phyloP scores from a whole-genome alignment of 1,284 basidiomycete genomes.

The Ceratobasidium sp. region DNA sequence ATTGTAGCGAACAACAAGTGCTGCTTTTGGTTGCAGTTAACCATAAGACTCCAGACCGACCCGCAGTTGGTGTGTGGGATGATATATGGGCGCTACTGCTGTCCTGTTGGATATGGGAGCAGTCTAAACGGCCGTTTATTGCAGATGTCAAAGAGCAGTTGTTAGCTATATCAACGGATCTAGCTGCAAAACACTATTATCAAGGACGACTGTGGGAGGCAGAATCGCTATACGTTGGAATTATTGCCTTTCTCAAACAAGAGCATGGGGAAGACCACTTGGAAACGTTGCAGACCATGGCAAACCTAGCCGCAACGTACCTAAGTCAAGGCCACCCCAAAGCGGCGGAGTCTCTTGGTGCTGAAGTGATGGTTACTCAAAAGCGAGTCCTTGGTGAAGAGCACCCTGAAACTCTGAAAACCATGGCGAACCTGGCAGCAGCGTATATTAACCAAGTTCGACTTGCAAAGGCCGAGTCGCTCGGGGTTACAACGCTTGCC shows the following conservation, averaged over 20 bases:
- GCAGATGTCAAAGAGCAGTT: too few species aligned
- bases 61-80: too few species aligned
- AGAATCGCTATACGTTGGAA: background rate
- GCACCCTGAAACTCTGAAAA: background rate
- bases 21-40: too few species aligned
- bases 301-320: background rate
- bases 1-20: constrained; percentile 24
- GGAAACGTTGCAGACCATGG: background rate
- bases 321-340: background rate
- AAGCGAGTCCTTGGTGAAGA: background rate
- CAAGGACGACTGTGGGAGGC: background rate
- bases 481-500: too few species aligned
- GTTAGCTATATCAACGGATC: too few species aligned
- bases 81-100: too few species aligned
- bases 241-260: too few species aligned
- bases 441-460: background rate
- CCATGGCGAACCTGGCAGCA: background rate
- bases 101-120: too few species aligned
- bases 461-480: background rate
- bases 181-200: background rate
- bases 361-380: background rate
- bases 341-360: background rate
- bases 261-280: background rate
- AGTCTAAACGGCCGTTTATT: too few species aligned
- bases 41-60: too few species aligned